Base-by-base conservation (phyloP, 2,329 filamentous ascomycete species). In the Fusarium sp. region DNA sequence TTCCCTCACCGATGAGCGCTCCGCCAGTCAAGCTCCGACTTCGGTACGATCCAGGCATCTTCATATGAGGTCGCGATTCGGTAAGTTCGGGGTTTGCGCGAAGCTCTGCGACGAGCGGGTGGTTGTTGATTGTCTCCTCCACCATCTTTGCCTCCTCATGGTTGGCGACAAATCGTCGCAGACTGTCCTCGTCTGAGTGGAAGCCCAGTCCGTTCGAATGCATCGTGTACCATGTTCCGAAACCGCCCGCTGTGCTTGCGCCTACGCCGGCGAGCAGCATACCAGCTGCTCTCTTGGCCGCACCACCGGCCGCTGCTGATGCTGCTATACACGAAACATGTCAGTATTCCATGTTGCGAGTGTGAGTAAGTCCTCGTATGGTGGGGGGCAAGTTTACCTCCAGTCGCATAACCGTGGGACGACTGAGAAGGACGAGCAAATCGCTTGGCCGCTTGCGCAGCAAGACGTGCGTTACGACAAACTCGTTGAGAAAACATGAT, bases 51-150 rank as follows among this genome's bases (percentile, higher is more conserved):
- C 84, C 82, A 0, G 95, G 94, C 74, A 97, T 91, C 79, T 94
- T 96, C 76, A 97, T 82, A 76, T 97, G 93, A 12, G 95, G 95
- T 39, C 96, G 87, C 32, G 91, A 90, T 77, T 97, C 94, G 32
- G 82, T 85, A 77, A 90, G 91, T 24, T 86, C 86, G 1, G 88
- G 82, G 71, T 91, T 85, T 19, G 79, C 78, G 45, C 94, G 90
- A 48, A 98, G 83, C 40, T 86, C 82, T n/a, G 83, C 77, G 6
- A 91, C 85, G n/a, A 97, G 77, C 2, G 93, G 90, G 80, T 96
- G 93, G 44, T 83, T 86, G 74, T 89, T 86, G 77, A 98, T 93
- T 74, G 87, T 86, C 10, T 88, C 83, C 69, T 97, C 91, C 72
- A 96, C 87, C 65, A 86, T 84, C 65, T 74, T 80, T 26, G 83